phyloP scores from a whole-genome alignment of 352 stramenopile species.

The Phytopythium oedochilum region DNA sequence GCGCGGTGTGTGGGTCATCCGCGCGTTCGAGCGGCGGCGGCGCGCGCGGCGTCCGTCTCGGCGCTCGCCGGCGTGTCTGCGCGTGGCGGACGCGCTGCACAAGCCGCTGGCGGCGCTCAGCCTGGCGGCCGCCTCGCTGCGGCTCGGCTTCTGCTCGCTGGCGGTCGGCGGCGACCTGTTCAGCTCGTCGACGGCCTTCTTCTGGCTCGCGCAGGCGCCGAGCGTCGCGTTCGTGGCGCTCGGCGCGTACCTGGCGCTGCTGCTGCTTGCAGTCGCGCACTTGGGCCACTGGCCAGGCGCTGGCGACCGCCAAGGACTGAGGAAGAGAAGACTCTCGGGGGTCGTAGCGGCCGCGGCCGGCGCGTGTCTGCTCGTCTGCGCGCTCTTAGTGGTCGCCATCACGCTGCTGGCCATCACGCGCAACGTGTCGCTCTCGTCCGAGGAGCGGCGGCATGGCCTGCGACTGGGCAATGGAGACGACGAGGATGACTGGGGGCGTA shows the following conservation, averaged over 20 bases:
- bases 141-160: constrained; percentile 15
- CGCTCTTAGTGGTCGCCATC: constrained; percentile 9
- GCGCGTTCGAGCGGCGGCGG: constrained; percentile 8
- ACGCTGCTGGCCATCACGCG: constrained; percentile 11
- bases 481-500: neutral
- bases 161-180: neutral
- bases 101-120: constrained; percentile 17
- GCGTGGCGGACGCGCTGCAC: constrained; percentile 24
- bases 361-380: constrained; percentile 2
- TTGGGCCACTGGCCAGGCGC: constrained; percentile 14
- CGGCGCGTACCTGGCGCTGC: constrained; percentile 30
- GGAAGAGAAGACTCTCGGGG: neutral
- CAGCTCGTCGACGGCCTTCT: constrained; percentile 9
- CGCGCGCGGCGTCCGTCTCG: neutral
- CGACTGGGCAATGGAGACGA: neutral
- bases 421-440: neutral
- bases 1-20: constrained; percentile 10
- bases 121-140: constrained; percentile 18
- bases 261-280: constrained; percentile 18
- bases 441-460: neutral
- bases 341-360: neutral
- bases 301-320: no score
- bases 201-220: constrained; percentile 31
- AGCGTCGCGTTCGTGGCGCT: constrained; percentile 17
- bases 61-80: constrained; percentile 7